Base-by-base conservation (phyloP, 768 basidiomycete genomes). In the Cytidiella melzeri region DNA sequence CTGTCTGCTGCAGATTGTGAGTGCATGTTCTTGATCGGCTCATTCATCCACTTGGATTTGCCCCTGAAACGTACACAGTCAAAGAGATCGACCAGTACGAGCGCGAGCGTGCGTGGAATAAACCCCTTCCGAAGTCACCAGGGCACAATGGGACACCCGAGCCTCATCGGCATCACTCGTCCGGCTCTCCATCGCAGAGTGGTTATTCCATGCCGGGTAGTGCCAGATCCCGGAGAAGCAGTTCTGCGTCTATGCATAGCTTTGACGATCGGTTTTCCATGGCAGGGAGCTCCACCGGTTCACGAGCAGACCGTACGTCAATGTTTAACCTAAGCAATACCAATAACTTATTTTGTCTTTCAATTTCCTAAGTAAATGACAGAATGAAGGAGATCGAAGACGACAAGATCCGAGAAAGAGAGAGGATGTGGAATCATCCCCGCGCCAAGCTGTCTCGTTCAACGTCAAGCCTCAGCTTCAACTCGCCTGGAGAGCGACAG, bases 291-390 rank as follows among this genome's bases (percentile, higher is more conserved):
- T 78, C 79, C 0, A 47, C 67, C 10, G 64, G 67, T 51, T 82
- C 80, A 30, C 73, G 73, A 50, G 65, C 72, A n/a, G 77, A 80
- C 24, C 68, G 81, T 82, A 55, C 63, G 79, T 64, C n/a, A n/a
- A n/a, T n/a, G n/a, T n/a, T n/a, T n/a, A n/a, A n/a, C n/a, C n/a
- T n/a, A n/a, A n/a, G n/a, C n/a, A n/a, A n/a, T n/a, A n/a, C n/a
- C n/a, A n/a, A n/a, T n/a, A n/a, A n/a, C n/a, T n/a, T n/a, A n/a
- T n/a, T n/a, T n/a, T n/a, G n/a, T n/a, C n/a, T n/a, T n/a, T n/a
- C n/a, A n/a, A n/a, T n/a, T n/a, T n/a, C n/a, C n/a, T n/a, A n/a
- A 81, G 81, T 76, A 61, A 67, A 61, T 41, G 78, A 79, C 37
- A 68, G 67, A 26, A 59, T 69, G 6, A 59, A 57, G 26, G 76